Evolutionary conservation across 139 green algal genomes (phyloP).

Genomic region (Chlorella sp.): DNA sequence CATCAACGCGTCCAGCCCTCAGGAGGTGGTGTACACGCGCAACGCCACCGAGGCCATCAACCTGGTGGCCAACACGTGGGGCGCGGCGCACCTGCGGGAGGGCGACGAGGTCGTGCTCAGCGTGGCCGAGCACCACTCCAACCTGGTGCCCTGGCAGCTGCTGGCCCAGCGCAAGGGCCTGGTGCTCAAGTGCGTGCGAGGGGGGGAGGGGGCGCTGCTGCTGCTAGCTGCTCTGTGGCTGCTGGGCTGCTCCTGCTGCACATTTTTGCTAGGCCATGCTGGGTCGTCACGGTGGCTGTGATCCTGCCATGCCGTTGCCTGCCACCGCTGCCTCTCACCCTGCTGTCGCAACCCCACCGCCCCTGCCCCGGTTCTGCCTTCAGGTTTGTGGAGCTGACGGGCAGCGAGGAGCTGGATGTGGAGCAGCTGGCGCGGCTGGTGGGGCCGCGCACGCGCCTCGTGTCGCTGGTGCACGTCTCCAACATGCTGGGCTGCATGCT

Average conservation of each 20-base stretch:
- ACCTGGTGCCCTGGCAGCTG: slow-evolving; percentile 98
- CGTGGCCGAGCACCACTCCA: slow-evolving; percentile 98
- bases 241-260: neutral
- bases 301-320: neutral
- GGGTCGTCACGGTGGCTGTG: neutral
- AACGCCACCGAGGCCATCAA: slow-evolving; percentile 98
- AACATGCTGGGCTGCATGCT: slow-evolving; percentile 90
- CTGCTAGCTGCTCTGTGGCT: neutral
- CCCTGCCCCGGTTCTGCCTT: neutral
- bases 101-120: slow-evolving; percentile 97
- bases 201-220: neutral
- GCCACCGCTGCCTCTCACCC: neutral
- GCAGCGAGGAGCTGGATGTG: slow-evolving; percentile 69
- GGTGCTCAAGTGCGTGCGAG: slow-evolving; percentile 35
- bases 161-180: slow-evolving; percentile 84
- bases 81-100: slow-evolving; percentile 72
- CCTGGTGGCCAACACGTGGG: slow-evolving; percentile 97
- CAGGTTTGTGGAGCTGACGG: slow-evolving; percentile 58
- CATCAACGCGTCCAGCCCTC: slow-evolving; percentile 69
- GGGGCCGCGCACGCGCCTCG: slow-evolving; percentile 75
- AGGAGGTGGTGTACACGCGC: slow-evolving; percentile 96
- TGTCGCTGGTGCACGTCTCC: slow-evolving; percentile 92
- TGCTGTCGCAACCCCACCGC: neutral
- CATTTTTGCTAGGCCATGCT: neutral
- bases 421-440: slow-evolving; percentile 64